Conservation (phyloP, 2,329 filamentous ascomycete genomes). For the Stagonosporopsis vannaccii region DNA sequence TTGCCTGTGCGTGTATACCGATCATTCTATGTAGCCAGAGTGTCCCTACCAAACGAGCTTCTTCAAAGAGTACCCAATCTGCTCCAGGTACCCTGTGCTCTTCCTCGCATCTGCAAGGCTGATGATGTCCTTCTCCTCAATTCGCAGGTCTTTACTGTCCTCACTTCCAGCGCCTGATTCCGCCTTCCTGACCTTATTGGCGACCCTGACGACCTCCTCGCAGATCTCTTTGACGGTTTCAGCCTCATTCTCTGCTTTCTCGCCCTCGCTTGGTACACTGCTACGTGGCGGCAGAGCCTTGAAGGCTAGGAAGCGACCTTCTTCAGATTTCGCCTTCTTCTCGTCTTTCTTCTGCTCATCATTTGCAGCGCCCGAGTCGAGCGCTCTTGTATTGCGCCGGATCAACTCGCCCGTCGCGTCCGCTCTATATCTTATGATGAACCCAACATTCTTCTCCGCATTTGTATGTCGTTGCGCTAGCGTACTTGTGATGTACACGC, state of each 20-base stretch:
- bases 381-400: constrained; percentile 83
- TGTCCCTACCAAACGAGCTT: constrained; percentile 78
- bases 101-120: constrained; percentile 83
- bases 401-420: constrained; percentile 74
- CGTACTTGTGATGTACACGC: constrained; percentile 90
- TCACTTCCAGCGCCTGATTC: constrained; percentile 23
- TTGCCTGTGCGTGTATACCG: background rate
- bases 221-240: constrained; percentile 72
- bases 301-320: constrained; percentile 58
- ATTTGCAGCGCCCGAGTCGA: constrained; percentile 59
- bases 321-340: constrained; percentile 31
- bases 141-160: constrained; percentile 47
- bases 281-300: constrained; percentile 62
- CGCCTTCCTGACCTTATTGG: constrained; percentile 58
- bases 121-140: constrained; percentile 76
- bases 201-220: constrained; percentile 76
- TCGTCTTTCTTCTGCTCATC: constrained; percentile 22
- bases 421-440: constrained; percentile 79
- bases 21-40: background rate
- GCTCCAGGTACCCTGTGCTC: constrained; percentile 85
- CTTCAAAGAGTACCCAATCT: constrained; percentile 88
- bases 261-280: constrained; percentile 40
- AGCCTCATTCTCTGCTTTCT: constrained; percentile 53
- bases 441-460: constrained; percentile 80
- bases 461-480: constrained; percentile 80